Base-by-base conservation (phyloP, 164 flowering plant species). In the Aristolochia fimbriata region DNA sequence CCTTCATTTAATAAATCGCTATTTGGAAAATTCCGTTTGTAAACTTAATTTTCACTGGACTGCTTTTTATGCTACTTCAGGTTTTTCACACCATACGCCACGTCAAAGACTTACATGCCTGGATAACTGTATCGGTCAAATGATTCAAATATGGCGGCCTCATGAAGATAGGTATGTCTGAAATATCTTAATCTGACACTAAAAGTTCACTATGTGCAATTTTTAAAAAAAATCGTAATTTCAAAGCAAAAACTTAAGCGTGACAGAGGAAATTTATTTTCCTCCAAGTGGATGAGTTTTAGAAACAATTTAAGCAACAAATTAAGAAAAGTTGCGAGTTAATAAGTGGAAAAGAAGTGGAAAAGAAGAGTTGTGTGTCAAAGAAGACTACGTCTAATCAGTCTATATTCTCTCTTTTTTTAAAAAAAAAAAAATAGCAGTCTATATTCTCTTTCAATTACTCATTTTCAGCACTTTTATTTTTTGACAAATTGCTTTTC, bases 121-220 rank as follows among this genome's bases (percentile, higher is more conserved):
- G 23, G 69, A 54, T 62, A 73, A 73, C 73, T 83, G 88, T 74
- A 74, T 81, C 37, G 82, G 82, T 62, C 66, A 79, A 76, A 61
- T 79, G 48, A 55, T 83, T 61, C 68, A 52, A 67, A 30, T 83
- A 67, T 33, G 59, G 56, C 74, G 73, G 6, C 69, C 80, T n/a
- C 54, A 17, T 45, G 63, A 65, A 51, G 49, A 71, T 62, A 77
- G 85, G 88, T 83, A 74, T 17, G 43, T 58, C 41, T 22, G 47
- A 33, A 43, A 57, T 68, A 21, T 68, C 49, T 49, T 47, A 15
- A 12, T 7, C 23, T 12, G 19, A n/a, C 12, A 25, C 13, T n/a
- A n/a, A n/a, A n/a, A n/a, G n/a, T n/a, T n/a, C n/a, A n/a, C n/a
- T n/a, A n/a, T n/a, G n/a, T n/a, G n/a, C n/a, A n/a, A n/a, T n/a